These are phyloP conservation scores for Cryptosporidium canis DNA, from an alignment of 169 alveolate species.

Conservation along the genomic window DNA sequence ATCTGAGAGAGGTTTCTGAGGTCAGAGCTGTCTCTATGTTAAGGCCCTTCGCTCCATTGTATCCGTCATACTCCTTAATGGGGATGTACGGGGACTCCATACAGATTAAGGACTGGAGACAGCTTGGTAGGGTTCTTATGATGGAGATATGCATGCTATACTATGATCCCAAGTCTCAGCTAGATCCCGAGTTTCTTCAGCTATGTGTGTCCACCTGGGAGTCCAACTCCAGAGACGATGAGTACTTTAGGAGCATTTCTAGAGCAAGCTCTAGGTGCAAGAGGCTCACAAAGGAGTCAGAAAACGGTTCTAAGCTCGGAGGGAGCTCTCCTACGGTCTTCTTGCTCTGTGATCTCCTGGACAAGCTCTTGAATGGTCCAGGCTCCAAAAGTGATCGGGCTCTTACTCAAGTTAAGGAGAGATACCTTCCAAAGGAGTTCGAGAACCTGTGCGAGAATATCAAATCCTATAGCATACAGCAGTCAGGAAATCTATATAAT, in stretches of 20 bases:
- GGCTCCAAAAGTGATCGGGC: background rate
- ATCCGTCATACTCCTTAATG: slow-evolving; percentile 25
- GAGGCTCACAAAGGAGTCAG: slow-evolving; percentile 2
- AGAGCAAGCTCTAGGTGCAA: slow-evolving; percentile 4
- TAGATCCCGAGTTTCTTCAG: slow-evolving; percentile 21
- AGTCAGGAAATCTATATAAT: slow-evolving; percentile 22
- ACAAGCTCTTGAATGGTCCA: slow-evolving; percentile 24
- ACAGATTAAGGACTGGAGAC: background rate
- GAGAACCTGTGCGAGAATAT: slow-evolving; percentile 8
- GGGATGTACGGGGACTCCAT: slow-evolving; percentile 36
- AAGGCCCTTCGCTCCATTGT: slow-evolving; percentile 21
- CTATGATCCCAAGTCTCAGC: slow-evolving; percentile 10
- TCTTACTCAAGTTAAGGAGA: background rate
- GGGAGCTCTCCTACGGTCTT: slow-evolving; percentile 38
- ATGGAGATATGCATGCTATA: slow-evolving; percentile 50
- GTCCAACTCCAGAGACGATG: background rate
- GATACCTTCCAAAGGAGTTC: slow-evolving; percentile 18
- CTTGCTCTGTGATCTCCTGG: slow-evolving; percentile 22
- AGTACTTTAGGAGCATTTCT: background rate
- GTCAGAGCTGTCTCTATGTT: slow-evolving; percentile 1
- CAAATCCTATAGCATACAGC: slow-evolving; percentile 45
- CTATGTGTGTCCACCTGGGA: slow-evolving; percentile 45
- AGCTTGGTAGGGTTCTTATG: background rate
- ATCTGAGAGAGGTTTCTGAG: slow-evolving; percentile 24
- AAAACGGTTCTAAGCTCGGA: background rate